These are phyloP conservation scores for Poteriospumella lacustris DNA, from an alignment of 108 stramenopile genomes.

Conservation along the genomic window DNA sequence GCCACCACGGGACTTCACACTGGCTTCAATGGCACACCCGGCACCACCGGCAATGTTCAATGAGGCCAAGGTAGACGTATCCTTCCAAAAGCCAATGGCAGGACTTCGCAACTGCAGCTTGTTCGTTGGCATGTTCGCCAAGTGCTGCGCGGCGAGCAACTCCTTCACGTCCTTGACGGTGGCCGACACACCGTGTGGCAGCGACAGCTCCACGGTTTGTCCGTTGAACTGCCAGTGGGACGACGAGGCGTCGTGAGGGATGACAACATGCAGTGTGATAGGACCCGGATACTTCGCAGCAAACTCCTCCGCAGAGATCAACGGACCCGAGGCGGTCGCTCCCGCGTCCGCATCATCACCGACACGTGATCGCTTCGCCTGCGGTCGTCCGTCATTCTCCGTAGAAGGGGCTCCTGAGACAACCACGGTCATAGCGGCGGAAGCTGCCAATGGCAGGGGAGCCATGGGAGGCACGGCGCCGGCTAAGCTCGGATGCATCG, in stretches of 20 bases:
- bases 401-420: too few species aligned
- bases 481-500: background rate
- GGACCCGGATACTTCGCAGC: background rate
- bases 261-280: background rate
- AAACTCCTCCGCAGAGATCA: conserved; percentile 1
- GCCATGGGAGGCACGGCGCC: background rate
- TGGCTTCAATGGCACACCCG: background rate
- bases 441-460: background rate
- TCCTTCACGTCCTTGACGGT: conserved; percentile 22
- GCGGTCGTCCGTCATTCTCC: too few species aligned
- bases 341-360: too few species aligned
- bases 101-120: background rate
- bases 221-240: background rate
- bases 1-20: conserved; percentile 22
- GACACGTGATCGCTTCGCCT: too few species aligned
- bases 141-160: background rate
- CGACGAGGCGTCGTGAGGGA: background rate
- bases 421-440: background rate
- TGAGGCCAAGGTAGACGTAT: background rate
- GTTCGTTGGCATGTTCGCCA: background rate
- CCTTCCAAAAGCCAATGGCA: conserved; percentile 12
- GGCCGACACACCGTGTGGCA: background rate
- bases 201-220: background rate
- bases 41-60: background rate
- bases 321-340: background rate